Evolutionary conservation across 768 basidiomycete species (phyloP).

Genomic region (Xerocomus spinulosus): DNA sequence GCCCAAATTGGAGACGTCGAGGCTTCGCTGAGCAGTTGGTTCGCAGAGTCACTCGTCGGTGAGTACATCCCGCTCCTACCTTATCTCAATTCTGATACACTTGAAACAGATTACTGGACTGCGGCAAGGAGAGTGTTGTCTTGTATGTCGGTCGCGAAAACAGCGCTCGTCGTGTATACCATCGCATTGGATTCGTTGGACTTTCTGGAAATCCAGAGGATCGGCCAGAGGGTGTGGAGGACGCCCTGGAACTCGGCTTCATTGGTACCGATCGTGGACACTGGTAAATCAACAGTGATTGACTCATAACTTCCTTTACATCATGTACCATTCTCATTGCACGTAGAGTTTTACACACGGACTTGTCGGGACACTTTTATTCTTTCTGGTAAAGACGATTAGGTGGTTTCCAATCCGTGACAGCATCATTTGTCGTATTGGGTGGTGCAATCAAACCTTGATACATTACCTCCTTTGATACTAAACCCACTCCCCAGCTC

Average conservation of each 20-base stretch:
- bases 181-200: slow-evolving; percentile 50
- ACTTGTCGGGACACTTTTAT: too few relatives aligned
- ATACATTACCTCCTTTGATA: too few relatives aligned
- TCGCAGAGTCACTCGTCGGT: slow-evolving; percentile 42
- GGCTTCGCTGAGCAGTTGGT: slow-evolving; percentile 53
- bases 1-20: slow-evolving; percentile 38
- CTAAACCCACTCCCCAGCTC: too few relatives aligned
- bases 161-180: slow-evolving; percentile 47
- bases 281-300: slow-evolving; percentile 36
- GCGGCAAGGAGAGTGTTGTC: slow-evolving; percentile 45
- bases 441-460: too few relatives aligned
- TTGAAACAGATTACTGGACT: slow-evolving; percentile 34
- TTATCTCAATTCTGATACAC: background rate
- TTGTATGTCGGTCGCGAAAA: slow-evolving; percentile 54
- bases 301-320: background rate
- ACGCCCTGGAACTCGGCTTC: slow-evolving; percentile 53
- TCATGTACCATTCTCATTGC: background rate
- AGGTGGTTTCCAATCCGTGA: too few relatives aligned
- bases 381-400: too few relatives aligned
- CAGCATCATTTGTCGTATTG: too few relatives aligned
- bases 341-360: too few relatives aligned
- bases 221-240: slow-evolving; percentile 39
- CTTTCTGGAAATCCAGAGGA: slow-evolving; percentile 34
- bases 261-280: slow-evolving; percentile 44
- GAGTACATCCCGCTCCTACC: slow-evolving; percentile 14